phyloP scores from a whole-genome alignment of 192 early-diverging fungal genomes.

The Gamsiella multidivaricata region DNA sequence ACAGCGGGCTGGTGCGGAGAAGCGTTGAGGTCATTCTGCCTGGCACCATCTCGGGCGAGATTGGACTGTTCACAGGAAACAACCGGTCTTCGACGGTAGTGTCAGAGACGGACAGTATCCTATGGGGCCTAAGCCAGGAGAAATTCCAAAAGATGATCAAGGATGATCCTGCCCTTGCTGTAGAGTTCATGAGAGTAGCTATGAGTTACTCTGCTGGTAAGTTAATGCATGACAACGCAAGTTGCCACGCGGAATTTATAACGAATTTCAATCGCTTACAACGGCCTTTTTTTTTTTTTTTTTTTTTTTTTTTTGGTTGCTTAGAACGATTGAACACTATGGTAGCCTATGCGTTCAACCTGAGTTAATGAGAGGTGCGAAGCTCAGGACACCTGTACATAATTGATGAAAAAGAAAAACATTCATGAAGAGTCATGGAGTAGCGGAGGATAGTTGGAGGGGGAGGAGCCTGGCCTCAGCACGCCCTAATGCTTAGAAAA shows the following conservation, averaged over 20 bases:
- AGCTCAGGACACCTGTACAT: no score
- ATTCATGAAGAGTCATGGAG: no score
- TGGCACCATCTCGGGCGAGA: conserved; percentile 91
- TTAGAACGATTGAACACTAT: conserved; percentile 49
- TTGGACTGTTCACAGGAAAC: conserved; percentile 77
- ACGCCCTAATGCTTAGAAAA: no score
- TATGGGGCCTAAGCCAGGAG: conserved; percentile 80
- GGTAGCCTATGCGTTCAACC: conserved; percentile 41
- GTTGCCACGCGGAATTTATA: no score
- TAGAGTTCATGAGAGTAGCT: conserved; percentile 83
- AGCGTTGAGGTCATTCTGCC: conserved; percentile 87
- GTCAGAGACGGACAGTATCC: conserved; percentile 69
- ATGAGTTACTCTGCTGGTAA: conserved; percentile 77
- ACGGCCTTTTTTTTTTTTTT: not conserved
- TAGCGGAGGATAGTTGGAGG: no score
- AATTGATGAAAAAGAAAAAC: no score
- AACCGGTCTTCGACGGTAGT: conserved; percentile 69
- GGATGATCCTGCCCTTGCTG: conserved; percentile 75
- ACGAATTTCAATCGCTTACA: no score
- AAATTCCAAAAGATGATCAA: conserved; percentile 75
- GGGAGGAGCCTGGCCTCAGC: no score
- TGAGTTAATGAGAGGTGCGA: conserved; percentile 28
- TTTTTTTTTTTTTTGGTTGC: not conserved
- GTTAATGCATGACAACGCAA: not conserved
- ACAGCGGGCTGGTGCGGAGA: conserved; percentile 28